phyloP scores from a whole-genome alignment of 2,329 filamentous ascomycete genomes.

The Zasmidium angulare region DNA sequence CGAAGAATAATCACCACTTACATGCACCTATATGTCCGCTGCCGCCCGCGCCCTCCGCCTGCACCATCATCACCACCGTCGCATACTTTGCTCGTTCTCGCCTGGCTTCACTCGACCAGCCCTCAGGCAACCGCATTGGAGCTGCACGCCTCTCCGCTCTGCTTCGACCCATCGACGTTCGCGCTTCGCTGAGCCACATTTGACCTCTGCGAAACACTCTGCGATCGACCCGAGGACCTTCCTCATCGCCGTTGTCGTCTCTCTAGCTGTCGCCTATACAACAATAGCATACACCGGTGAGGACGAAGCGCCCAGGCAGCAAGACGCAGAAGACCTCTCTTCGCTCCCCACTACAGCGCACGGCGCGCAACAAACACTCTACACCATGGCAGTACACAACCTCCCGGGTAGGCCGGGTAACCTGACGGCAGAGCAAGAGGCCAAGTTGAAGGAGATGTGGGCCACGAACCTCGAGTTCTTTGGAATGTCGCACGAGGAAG shows the following conservation, averaged over 20 bases:
- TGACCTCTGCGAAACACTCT: conserved; percentile 7
- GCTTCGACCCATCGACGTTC: background rate
- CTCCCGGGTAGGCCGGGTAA: conserved; percentile 76
- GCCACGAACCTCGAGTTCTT: conserved; percentile 71
- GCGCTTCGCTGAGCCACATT: background rate
- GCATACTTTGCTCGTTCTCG: background rate
- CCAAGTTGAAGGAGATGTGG: conserved; percentile 88
- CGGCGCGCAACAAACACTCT: background rate
- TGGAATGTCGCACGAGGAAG: conserved; percentile 51
- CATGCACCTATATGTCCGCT: conserved; percentile 5
- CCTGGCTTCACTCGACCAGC: background rate
- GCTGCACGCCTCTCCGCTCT: background rate
- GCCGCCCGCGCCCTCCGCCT: background rate
- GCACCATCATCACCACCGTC: background rate
- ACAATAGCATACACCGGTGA: conserved; percentile 14
- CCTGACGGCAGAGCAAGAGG: conserved; percentile 84
- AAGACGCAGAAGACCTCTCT: conserved; percentile 4
- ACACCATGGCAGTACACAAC: conserved; percentile 5
- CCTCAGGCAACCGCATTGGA: conserved; percentile 2
- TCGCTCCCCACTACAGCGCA: background rate
- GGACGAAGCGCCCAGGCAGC: conserved; percentile 1
- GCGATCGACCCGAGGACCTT: conserved; percentile 27
- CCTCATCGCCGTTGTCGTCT: conserved; percentile 24
- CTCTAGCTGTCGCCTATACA: conserved; percentile 25
- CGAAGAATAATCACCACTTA: background rate